Conservation (phyloP, 345 rosid species). For the Lepidium africanum region DNA sequence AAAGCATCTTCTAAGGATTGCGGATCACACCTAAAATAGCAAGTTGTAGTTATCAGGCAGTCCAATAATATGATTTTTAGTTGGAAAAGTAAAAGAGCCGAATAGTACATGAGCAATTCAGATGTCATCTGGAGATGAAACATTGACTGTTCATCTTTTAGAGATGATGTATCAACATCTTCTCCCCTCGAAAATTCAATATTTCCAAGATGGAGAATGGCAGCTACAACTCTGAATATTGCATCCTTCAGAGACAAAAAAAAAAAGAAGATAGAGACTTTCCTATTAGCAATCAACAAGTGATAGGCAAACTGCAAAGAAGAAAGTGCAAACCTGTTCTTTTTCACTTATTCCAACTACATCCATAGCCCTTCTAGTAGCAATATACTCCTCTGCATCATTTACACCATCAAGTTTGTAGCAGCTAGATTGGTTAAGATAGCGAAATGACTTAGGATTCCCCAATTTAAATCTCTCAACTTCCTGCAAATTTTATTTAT, state of each 20-base stretch:
- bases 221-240: slow-evolving; percentile 76
- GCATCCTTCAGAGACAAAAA: slow-evolving; percentile 46
- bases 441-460: slow-evolving; percentile 77
- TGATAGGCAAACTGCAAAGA: neutral
- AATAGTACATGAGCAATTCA: slow-evolving; percentile 61
- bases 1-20: slow-evolving; percentile 62
- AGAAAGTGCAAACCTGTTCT: slow-evolving; percentile 58
- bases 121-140: slow-evolving; percentile 79
- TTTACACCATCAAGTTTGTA: slow-evolving; percentile 60
- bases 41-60: neutral
- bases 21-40: slow-evolving; percentile 63
- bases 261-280: neutral
- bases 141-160: slow-evolving; percentile 53
- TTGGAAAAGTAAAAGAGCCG: slow-evolving; percentile 3
- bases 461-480: slow-evolving; percentile 77
- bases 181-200: slow-evolving; percentile 57
- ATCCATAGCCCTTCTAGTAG: slow-evolving; percentile 84
- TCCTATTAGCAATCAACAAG: neutral
- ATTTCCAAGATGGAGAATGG: slow-evolving; percentile 92
- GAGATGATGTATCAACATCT: slow-evolving; percentile 57
- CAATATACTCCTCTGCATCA: slow-evolving; percentile 69
- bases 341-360: slow-evolving; percentile 67
- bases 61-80: slow-evolving; percentile 6
- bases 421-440: slow-evolving; percentile 90
- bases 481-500: slow-evolving; percentile 42